Evolutionary conservation across 1,284 basidiomycete species (phyloP).

Genomic region (Puccinia polysora): DNA sequence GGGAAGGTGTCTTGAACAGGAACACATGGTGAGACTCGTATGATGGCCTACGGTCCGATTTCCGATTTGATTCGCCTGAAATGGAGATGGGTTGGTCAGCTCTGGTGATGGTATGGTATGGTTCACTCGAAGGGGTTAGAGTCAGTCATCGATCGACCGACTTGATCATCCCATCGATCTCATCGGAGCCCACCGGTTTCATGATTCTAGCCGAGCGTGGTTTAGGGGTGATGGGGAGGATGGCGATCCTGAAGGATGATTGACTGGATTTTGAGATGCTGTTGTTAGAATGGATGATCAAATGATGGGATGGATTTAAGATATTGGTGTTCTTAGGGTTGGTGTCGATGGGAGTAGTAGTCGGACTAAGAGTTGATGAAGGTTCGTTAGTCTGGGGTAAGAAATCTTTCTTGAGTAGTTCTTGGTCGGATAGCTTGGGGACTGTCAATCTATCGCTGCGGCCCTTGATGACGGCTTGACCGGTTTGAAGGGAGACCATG

Average conservation of each 20-base stretch:
- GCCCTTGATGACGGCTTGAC: no score
- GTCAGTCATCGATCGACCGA: not conserved
- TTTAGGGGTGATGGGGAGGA: not conserved
- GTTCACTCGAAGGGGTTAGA: not conserved
- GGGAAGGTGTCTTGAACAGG: not conserved
- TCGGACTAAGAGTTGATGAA: not conserved
- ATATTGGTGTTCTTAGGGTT: not conserved
- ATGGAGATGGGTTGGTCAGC: not conserved
- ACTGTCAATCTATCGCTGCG: no score
- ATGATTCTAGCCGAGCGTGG: slow-evolving; percentile 5
- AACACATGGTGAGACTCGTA: no score
- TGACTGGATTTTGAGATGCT: not conserved
- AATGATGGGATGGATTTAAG: no score
- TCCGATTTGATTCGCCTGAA: slow-evolving; percentile 10
- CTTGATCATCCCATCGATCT: slow-evolving; percentile 20
- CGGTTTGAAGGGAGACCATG: no score
- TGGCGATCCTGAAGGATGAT: not conserved
- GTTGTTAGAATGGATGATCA: no score
- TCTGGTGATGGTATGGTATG: not conserved
- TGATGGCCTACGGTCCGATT: slow-evolving; percentile 7
- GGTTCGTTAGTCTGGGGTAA: not conserved
- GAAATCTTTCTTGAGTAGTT: slow-evolving; percentile 1
- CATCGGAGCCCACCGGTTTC: slow-evolving; percentile 7
- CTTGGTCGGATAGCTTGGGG: no score
- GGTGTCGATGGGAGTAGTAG: not conserved